Evolutionary conservation across 140 eudicot genomes (phyloP).

Genomic region (Flaveria floridana): DNA sequence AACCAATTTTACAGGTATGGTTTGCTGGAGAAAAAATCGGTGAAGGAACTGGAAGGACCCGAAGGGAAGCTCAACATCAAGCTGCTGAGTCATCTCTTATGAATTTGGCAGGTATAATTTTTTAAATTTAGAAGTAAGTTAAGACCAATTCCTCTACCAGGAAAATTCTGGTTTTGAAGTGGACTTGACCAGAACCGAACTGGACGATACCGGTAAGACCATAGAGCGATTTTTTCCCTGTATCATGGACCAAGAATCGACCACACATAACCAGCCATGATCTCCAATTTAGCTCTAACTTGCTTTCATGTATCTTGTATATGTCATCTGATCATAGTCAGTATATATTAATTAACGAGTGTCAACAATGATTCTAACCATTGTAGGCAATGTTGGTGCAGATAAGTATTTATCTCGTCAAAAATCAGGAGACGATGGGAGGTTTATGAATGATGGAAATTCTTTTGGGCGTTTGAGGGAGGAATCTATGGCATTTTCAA

Average conservation of each 20-base stretch:
- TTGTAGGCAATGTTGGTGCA: constrained; percentile 39
- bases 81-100: constrained; percentile 82
- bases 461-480: constrained; percentile 56
- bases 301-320: not conserved
- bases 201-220: not conserved
- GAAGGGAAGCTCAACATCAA: constrained; percentile 76
- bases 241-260: not conserved
- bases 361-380: constrained; percentile 15
- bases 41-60: constrained; percentile 70
- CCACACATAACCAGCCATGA: not conserved
- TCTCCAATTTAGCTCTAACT: not conserved
- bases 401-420: constrained; percentile 61
- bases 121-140: not conserved
- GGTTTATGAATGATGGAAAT: constrained; percentile 48
- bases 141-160: not conserved
- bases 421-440: constrained; percentile 57
- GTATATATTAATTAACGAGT: not conserved
- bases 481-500: constrained; percentile 45
- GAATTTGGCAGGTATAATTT: constrained; percentile 67
- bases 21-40: constrained; percentile 88
- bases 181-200: not conserved
- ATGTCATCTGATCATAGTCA: not conserved
- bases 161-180: not conserved
- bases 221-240: not conserved
- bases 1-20: constrained; percentile 48